Evolutionary conservation across 768 basidiomycete genomes (phyloP).

Genomic region (Suillus tomentosus): DNA sequence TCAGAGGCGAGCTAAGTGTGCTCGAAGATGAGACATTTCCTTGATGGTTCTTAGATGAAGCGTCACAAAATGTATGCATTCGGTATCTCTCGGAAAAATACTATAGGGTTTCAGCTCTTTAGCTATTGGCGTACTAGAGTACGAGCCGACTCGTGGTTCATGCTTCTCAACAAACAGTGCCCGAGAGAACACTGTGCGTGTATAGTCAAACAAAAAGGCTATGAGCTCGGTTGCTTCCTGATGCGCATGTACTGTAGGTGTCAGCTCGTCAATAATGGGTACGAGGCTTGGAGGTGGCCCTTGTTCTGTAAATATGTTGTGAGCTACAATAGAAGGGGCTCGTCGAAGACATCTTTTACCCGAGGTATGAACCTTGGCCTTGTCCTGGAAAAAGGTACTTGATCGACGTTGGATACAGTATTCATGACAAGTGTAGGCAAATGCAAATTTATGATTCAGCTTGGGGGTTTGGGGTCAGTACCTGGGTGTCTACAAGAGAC

Average conservation of each 20-base stretch:
- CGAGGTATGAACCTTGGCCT: neutral
- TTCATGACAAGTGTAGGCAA: neutral
- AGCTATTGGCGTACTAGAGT: neutral
- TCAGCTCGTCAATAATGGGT: neutral
- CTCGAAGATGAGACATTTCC: neutral
- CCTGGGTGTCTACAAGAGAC: neutral
- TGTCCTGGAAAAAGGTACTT: neutral
- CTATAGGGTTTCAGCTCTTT: neutral
- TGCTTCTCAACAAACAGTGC: slow-evolving; percentile 2
- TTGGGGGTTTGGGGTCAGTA: neutral
- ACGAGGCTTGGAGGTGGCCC: neutral
- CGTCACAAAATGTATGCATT: neutral
- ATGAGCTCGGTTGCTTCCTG: slow-evolving; percentile 5
- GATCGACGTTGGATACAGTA: neutral
- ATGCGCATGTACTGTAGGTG: neutral
- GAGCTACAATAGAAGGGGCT: neutral
- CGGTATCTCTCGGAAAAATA: neutral
- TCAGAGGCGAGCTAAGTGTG: neutral
- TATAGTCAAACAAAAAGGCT: slow-evolving; percentile 4
- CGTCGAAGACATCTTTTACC: neutral
- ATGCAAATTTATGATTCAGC: neutral
- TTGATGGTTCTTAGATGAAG: neutral
- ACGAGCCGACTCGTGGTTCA: neutral
- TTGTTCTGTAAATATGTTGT: neutral
- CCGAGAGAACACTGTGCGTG: slow-evolving; percentile 7